Evolutionary conservation across 768 basidiomycete genomes (phyloP).

Genomic region (Candolleomyces efflorescens): DNA sequence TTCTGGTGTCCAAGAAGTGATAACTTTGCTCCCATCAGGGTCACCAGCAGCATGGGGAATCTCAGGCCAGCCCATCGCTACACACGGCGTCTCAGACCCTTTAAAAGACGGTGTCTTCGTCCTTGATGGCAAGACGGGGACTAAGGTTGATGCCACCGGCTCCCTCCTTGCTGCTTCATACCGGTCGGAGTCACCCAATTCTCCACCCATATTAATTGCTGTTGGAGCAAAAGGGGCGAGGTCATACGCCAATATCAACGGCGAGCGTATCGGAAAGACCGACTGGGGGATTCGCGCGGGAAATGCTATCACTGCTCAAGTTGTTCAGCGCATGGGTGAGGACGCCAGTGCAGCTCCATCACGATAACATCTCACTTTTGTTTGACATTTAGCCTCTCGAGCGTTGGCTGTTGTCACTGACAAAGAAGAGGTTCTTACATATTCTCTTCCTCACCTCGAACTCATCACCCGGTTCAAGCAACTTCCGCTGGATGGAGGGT

Average conservation of each 20-base stretch:
- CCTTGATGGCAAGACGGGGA: constrained; percentile 51
- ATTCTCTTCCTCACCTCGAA: constrained; percentile 64
- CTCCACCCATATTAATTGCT: constrained; percentile 38
- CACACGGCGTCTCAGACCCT: constrained; percentile 41
- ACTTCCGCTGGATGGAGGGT: constrained; percentile 29
- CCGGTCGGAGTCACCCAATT: background rate
- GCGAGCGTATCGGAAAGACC: constrained; percentile 60
- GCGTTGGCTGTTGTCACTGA: constrained; percentile 57
- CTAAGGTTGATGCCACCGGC: constrained; percentile 31
- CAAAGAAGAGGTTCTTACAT: constrained; percentile 43
- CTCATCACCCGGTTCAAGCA: constrained; percentile 43
- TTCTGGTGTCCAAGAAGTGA: constrained; percentile 58
- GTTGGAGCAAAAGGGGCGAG: constrained; percentile 58
- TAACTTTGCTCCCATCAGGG: constrained; percentile 40
- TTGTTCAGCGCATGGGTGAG: constrained; percentile 63
- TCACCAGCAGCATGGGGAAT: constrained; percentile 33
- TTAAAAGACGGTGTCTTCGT: constrained; percentile 48
- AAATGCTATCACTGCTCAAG: constrained; percentile 42
- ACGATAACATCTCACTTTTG: background rate
- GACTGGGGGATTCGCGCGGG: constrained; percentile 60
- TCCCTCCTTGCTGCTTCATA: constrained; percentile 15
- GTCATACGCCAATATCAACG: constrained; percentile 53
- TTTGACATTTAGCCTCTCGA: constrained; percentile 35
- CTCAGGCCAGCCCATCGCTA: constrained; percentile 26
- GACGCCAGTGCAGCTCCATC: background rate